These are phyloP conservation scores for Fraxinus greggii DNA, from an alignment of 305 asterid species.

Conservation along the genomic window DNA sequence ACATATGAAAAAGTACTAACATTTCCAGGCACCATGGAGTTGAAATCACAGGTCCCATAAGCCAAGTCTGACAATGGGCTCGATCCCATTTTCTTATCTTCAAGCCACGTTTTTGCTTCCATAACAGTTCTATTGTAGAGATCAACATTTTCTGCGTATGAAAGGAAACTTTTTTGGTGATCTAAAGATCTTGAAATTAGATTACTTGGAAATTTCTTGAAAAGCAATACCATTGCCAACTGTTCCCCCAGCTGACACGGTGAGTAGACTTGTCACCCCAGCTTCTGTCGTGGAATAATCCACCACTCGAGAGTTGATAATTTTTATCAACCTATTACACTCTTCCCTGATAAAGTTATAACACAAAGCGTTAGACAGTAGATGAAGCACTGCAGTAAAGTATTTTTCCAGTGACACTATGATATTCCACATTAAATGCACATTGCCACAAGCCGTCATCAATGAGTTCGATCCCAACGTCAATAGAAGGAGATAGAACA, in stretches of 20 bases:
- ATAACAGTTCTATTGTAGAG: constrained; percentile 45
- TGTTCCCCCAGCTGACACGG: constrained; percentile 28
- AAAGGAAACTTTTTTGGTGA: constrained; percentile 16
- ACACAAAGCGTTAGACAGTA: constrained; percentile 14
- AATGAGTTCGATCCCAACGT: not conserved
- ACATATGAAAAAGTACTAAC: constrained; percentile 34
- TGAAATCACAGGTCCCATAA: constrained; percentile 30
- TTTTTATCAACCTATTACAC: constrained; percentile 53
- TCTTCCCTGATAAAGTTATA: constrained; percentile 55
- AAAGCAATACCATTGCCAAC: constrained; percentile 39
- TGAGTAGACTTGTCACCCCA: constrained; percentile 32
- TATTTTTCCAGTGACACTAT: not conserved
- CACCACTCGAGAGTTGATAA: constrained; percentile 59
- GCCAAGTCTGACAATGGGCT: constrained; percentile 45
- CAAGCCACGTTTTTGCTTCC: constrained; percentile 72
- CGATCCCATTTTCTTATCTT: constrained; percentile 51
- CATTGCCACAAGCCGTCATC: not conserved
- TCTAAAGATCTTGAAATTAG: not conserved
- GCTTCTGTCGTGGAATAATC: constrained; percentile 37
- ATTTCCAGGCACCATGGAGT: constrained; percentile 28
- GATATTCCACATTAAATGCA: not conserved
- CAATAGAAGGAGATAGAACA: not conserved
- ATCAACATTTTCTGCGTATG: constrained; percentile 47
- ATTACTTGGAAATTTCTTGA: constrained; percentile 20
- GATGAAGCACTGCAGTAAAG: constrained; percentile 20